These are phyloP conservation scores for Cryphonectria radicalis DNA, from an alignment of 2,329 filamentous ascomycete genomes.

Conservation along the genomic window DNA sequence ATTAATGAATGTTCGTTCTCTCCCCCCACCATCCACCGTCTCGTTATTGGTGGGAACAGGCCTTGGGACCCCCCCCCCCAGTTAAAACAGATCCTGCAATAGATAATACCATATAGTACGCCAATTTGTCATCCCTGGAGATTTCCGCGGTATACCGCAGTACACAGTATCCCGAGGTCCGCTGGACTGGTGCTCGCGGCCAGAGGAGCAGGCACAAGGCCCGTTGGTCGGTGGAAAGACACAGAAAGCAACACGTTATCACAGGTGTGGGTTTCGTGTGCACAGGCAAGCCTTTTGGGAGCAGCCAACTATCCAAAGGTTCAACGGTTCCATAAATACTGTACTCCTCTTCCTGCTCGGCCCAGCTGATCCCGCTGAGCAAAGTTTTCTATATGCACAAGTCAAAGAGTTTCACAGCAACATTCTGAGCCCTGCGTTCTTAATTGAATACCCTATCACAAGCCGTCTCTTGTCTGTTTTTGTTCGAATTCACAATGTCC, in stretches of 20 bases:
- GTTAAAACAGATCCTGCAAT: not conserved
- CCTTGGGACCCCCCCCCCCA: not conserved
- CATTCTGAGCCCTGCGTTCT: no score
- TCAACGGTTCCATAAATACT: not conserved
- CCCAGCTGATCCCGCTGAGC: no score
- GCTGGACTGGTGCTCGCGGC: not conserved
- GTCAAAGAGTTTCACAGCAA: no score
- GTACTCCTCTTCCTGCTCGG: not conserved
- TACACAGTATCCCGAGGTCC: not conserved
- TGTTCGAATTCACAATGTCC: conserved; percentile 10
- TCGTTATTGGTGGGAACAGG: not conserved
- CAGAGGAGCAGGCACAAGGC: no score
- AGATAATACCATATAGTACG: not conserved
- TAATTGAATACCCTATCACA: no score
- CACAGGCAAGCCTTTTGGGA: no score
- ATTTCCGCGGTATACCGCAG: not conserved
- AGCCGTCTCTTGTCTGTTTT: not conserved
- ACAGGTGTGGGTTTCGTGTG: no score
- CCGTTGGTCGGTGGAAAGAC: no score
- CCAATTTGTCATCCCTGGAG: not conserved
- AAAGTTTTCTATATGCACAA: no score
- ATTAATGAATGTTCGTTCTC: no score
- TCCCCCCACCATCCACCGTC: not conserved
- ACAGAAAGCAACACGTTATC: no score
- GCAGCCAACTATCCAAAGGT: not conserved